Conservation (phyloP, 345 rosid species). For the Barbarea vulgaris region DNA sequence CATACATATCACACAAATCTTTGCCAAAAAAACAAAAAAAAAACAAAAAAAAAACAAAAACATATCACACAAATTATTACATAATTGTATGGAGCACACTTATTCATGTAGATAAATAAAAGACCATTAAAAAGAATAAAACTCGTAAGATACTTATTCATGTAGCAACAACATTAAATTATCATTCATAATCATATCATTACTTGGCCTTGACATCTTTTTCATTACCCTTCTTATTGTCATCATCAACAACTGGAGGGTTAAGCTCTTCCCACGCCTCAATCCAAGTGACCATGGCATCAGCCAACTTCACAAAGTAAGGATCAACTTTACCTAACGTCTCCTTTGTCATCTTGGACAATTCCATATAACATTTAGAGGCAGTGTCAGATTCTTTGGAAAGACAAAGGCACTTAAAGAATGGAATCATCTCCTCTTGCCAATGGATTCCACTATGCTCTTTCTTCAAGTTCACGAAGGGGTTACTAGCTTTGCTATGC, state of each 20-base stretch:
- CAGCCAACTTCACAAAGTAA: constrained; percentile 75
- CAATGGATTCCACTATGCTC: constrained; percentile 82
- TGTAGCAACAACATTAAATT: not conserved
- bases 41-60: too few relatives aligned
- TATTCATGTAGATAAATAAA: not conserved
- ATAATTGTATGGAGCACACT: not conserved
- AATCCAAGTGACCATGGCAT: constrained; percentile 87
- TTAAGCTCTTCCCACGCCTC: constrained; percentile 96
- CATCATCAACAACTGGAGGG: constrained; percentile 31
- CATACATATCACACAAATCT: not conserved
- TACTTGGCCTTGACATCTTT: constrained; percentile 31
- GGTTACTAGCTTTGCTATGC: constrained; percentile 94
- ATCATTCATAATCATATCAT: not conserved
- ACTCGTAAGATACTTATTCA: constrained; percentile 16
- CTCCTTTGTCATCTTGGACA: constrained; percentile 73
- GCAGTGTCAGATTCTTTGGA: constrained; percentile 76
- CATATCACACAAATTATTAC: not conserved
- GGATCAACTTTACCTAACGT: constrained; percentile 73
- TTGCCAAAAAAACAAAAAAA: too few relatives aligned
- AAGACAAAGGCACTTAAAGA: constrained; percentile 61
- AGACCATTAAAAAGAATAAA: not conserved
- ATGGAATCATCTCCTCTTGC: constrained; percentile 93
- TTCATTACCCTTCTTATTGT: constrained; percentile 31
- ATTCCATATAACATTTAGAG: constrained; percentile 70
- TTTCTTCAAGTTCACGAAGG: constrained; percentile 80